Evolutionary conservation across 1,284 basidiomycete species (phyloP).

Genomic region (Exsudoporus floridanus): DNA sequence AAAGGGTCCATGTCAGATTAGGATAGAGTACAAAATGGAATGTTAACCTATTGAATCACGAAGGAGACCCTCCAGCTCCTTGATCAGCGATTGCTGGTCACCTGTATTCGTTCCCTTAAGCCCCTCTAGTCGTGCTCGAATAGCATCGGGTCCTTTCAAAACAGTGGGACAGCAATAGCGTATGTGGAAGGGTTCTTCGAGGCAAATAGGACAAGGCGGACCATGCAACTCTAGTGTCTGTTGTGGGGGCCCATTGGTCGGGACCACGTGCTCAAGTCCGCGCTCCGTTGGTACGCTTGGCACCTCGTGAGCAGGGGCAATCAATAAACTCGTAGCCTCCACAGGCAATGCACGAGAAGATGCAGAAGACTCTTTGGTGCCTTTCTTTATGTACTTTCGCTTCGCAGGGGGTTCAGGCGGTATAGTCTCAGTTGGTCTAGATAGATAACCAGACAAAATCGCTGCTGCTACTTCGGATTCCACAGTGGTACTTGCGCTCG

Average conservation of each 20-base stretch:
- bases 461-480: conserved; percentile 24
- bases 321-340: background rate
- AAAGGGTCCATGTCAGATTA: conserved; percentile 1
- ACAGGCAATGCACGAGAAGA: background rate
- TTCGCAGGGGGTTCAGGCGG: conserved; percentile 11
- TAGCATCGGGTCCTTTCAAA: conserved; percentile 37
- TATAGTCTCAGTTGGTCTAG: background rate
- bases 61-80: conserved; percentile 37
- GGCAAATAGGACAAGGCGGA: conserved; percentile 42
- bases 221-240: conserved; percentile 1
- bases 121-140: conserved; percentile 42
- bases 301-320: background rate
- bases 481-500: conserved; percentile 21
- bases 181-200: conserved; percentile 38
- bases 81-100: conserved; percentile 34
- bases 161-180: conserved; percentile 45
- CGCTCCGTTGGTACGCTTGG: conserved; percentile 1
- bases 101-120: conserved; percentile 28
- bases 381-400: conserved; percentile 13
- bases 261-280: background rate
- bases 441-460: conserved; percentile 13
- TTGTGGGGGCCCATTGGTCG: background rate
- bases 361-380: conserved; percentile 2
- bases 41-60: conserved; percentile 19
- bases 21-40: background rate